A percentile compares a stretch with the other conserved stretches of the same genome.
Evolutionary conservation across 176 grass and related monocot genomes (phyloP).

Genomic region (Oryza punctata): DNA sequence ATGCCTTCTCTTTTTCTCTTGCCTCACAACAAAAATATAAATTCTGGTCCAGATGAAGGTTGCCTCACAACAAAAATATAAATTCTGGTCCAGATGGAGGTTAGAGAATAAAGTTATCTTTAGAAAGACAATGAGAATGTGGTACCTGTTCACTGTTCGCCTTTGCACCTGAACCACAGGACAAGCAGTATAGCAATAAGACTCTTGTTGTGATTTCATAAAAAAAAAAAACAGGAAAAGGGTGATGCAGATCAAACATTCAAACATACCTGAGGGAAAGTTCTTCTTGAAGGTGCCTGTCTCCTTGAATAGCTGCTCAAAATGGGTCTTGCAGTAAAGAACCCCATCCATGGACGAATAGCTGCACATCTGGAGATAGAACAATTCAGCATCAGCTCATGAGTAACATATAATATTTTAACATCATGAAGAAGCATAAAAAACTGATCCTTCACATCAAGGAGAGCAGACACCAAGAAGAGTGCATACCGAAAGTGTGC

Average conservation of each 20-base stretch:
- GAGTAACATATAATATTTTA: slow-evolving; percentile 1
- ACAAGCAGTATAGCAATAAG: slow-evolving; percentile 33
- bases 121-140: slow-evolving; percentile 17
- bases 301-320: slow-evolving; percentile 80
- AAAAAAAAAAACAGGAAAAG: slow-evolving; percentile 1
- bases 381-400: neutral
- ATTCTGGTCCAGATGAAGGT: too few species aligned
- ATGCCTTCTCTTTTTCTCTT: neutral
- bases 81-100: slow-evolving; percentile 6
- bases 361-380: slow-evolving; percentile 58
- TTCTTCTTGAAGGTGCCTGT: slow-evolving; percentile 68
- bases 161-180: slow-evolving; percentile 51
- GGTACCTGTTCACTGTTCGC: slow-evolving; percentile 61
- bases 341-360: slow-evolving; percentile 77
- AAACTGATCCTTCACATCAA: slow-evolving; percentile 9
- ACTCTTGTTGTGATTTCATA: slow-evolving; percentile 14
- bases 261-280: slow-evolving; percentile 53
- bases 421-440: slow-evolving; percentile 1
- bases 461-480: slow-evolving; percentile 4
- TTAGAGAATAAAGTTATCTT: slow-evolving; percentile 14
- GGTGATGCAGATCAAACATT: neutral
- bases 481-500: slow-evolving; percentile 53
- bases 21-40: slow-evolving; percentile 16
- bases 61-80: slow-evolving; percentile 17
- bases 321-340: slow-evolving; percentile 79